Percentiles rank a stretch among this genome's conserved stretches.
These are phyloP conservation scores for Arctium lappa DNA, from an alignment of 129 eudicot genomes.

Conservation along the genomic window DNA sequence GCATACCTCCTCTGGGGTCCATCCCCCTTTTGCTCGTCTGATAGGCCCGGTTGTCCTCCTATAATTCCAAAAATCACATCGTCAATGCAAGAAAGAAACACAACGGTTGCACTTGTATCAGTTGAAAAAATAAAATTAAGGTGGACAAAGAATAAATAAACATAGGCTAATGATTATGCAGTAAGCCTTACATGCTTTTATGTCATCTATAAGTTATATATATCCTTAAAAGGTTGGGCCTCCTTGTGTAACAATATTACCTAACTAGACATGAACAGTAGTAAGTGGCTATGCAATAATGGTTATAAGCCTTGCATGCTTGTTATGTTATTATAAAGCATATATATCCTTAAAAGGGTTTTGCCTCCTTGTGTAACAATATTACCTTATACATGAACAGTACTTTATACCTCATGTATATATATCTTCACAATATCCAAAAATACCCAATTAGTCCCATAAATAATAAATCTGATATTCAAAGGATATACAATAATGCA, in stretches of 20 bases:
- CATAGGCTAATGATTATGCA: conserved; percentile 11
- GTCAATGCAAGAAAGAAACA: conserved; percentile 13
- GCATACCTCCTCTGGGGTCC: conserved; percentile 98
- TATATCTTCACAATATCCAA: neutral
- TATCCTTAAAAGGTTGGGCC: neutral
- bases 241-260: conserved; percentile 7
- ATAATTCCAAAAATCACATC: conserved; percentile 25
- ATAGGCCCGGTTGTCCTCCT: conserved; percentile 95
- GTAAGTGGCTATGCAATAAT: conserved; percentile 14
- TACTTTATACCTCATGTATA: conserved; percentile 6
- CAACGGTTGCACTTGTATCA: neutral
- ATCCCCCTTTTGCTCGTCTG: conserved; percentile 97
- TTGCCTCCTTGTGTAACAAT: neutral
- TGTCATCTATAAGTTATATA: conserved; percentile 11
- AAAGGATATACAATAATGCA: conserved; percentile 8
- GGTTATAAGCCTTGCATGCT: neutral
- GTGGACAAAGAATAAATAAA: neutral
- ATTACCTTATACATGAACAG: conserved; percentile 17
- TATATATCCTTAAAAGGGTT: neutral
- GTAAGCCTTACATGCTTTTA: neutral
- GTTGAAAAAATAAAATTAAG: neutral
- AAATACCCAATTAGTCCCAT: neutral
- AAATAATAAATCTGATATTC: neutral
- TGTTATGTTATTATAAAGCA: neutral
- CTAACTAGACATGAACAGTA: conserved; percentile 15